These are phyloP conservation scores for Arabidopsis suecica DNA, from an alignment of 345 rosid species.

Conservation along the genomic window DNA sequence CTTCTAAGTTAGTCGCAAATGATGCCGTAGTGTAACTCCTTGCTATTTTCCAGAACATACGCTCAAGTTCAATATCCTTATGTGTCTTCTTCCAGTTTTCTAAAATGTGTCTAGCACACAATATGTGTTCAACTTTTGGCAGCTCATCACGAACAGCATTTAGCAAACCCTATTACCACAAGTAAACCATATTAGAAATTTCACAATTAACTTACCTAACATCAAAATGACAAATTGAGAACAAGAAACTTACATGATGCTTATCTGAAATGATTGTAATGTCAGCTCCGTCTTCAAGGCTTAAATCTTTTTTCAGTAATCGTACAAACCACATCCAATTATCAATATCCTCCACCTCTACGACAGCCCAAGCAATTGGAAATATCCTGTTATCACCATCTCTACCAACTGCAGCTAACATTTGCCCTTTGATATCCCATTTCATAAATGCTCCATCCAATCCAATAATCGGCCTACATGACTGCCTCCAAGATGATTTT, in stretches of 20 bases:
- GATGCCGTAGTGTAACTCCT: background rate
- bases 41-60: background rate
- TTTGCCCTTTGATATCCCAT: background rate
- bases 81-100: conserved; percentile 14
- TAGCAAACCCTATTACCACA: background rate
- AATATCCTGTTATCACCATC: background rate
- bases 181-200: too few relatives aligned
- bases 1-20: background rate
- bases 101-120: conserved; percentile 6
- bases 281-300: background rate
- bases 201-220: background rate
- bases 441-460: conserved; percentile 4
- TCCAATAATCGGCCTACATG: conserved; percentile 12
- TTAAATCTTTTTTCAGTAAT: background rate
- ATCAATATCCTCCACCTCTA: background rate
- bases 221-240: background rate
- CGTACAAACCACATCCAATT: conserved; percentile 1
- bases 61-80: background rate
- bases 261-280: background rate
- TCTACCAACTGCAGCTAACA: background rate
- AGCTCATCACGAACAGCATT: background rate
- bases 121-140: background rate
- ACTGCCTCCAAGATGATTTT: background rate
- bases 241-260: background rate
- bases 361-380: conserved; percentile 3